A percentile compares a stretch with the other conserved stretches of the same genome.
Evolutionary conservation across 192 early-diverging fungal genomes (phyloP).

Genomic region (Backusella australiensis): DNA sequence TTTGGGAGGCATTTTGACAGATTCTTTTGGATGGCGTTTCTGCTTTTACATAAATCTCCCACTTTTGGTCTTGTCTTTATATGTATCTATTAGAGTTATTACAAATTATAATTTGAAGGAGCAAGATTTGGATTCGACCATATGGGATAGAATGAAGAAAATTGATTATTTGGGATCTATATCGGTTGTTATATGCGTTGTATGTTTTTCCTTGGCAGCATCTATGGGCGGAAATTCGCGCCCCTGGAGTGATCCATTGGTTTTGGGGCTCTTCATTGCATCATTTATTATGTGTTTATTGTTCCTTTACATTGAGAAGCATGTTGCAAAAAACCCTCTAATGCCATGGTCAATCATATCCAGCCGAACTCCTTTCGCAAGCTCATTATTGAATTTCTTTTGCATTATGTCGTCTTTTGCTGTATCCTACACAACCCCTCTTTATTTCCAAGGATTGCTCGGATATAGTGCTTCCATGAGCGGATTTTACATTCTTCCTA

Average conservation of each 20-base stretch:
- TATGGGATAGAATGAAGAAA: constrained; percentile 39
- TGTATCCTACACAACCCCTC: constrained; percentile 34
- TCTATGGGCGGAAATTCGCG: constrained; percentile 55
- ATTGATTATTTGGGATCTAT: constrained; percentile 53
- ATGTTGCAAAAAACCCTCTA: constrained; percentile 61
- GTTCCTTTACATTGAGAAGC: constrained; percentile 54
- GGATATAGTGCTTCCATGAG: constrained; percentile 24
- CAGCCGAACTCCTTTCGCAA: constrained; percentile 39
- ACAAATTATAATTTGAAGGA: constrained; percentile 37
- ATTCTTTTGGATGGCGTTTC: constrained; percentile 51
- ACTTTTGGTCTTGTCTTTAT: constrained; percentile 46
- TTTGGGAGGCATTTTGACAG: constrained; percentile 58
- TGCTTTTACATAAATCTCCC: constrained; percentile 81
- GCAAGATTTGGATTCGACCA: background rate
- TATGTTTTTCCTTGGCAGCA: constrained; percentile 48
- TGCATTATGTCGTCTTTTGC: constrained; percentile 33
- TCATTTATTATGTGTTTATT: constrained; percentile 22
- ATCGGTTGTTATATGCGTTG: constrained; percentile 38
- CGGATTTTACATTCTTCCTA: constrained; percentile 33
- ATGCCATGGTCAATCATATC: constrained; percentile 60
- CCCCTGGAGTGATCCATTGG: constrained; percentile 48
- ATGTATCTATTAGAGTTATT: constrained; percentile 42
- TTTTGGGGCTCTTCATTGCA: constrained; percentile 42
- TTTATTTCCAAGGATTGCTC: constrained; percentile 37
- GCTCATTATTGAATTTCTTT: constrained; percentile 47